Percentiles rank a stretch among this genome's conserved stretches.
Conservation (phyloP, 2,329 filamentous ascomycete genomes). For the Nemania sp. region DNA sequence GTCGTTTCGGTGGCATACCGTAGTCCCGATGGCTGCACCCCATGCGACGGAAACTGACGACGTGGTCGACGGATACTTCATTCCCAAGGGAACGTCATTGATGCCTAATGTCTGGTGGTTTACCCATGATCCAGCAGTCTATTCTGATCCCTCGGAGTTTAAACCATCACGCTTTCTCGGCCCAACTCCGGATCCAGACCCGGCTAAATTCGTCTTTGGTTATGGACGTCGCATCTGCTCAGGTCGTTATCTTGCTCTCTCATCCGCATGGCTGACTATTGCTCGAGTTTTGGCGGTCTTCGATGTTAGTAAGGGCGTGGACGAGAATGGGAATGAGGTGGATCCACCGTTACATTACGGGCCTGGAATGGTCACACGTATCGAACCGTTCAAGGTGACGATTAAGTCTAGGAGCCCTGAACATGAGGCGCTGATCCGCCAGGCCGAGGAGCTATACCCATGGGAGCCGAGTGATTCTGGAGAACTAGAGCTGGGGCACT, state of each 20-base stretch:
- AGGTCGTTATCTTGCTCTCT: constrained; percentile 40
- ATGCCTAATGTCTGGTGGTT: constrained; percentile 32
- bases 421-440: constrained; percentile 33
- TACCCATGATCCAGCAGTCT: constrained; percentile 70
- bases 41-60: neutral
- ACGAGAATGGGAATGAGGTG: constrained; percentile 43
- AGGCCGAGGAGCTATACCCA: constrained; percentile 16
- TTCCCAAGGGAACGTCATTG: constrained; percentile 2
- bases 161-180: constrained; percentile 42
- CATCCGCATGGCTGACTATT: constrained; percentile 40
- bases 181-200: constrained; percentile 39
- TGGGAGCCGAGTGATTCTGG: constrained; percentile 17
- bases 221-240: constrained; percentile 45
- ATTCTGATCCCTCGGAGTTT: constrained; percentile 49
- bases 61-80: neutral
- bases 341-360: constrained; percentile 19
- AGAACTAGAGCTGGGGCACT: neutral
- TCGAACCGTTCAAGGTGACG: constrained; percentile 26
- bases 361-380: constrained; percentile 34
- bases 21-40: constrained; percentile 4
- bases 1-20: neutral
- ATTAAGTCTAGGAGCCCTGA: constrained; percentile 32
- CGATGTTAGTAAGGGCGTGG: constrained; percentile 44
- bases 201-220: constrained; percentile 38
- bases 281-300: constrained; percentile 53